Evolutionary conservation across 768 basidiomycete genomes (phyloP).

Genomic region (Hysterangium stoloniferum): DNA sequence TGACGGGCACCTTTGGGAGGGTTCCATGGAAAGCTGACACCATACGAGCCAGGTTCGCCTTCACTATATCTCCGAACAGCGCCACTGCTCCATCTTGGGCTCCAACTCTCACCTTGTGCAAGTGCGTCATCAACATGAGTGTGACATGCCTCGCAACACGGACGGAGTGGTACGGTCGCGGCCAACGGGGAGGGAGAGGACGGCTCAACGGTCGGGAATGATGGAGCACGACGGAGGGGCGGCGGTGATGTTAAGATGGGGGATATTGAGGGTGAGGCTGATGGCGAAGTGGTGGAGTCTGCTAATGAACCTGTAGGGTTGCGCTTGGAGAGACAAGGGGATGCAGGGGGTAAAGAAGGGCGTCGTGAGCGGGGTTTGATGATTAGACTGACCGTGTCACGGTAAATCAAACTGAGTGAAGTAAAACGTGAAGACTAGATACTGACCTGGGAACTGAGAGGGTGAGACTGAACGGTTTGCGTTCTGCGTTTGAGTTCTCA

Average conservation of each 20-base stretch:
- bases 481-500: background rate
- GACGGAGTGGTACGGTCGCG: slow-evolving; percentile 56
- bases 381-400: slow-evolving; percentile 20
- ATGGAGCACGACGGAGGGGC: background rate
- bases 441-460: slow-evolving; percentile 57
- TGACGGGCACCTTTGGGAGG: slow-evolving; percentile 12
- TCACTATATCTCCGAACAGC: slow-evolving; percentile 49
- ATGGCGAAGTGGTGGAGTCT: background rate
- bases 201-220: background rate
- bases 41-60: slow-evolving; percentile 16
- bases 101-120: slow-evolving; percentile 49
- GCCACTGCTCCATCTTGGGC: slow-evolving; percentile 54
- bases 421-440: slow-evolving; percentile 6
- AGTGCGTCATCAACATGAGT: slow-evolving; percentile 49
- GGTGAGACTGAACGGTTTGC: slow-evolving; percentile 37
- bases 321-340: slow-evolving; percentile 51
- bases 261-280: slow-evolving; percentile 12
- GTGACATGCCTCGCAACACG: slow-evolving; percentile 63
- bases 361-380: slow-evolving; percentile 35
- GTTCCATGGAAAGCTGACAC: slow-evolving; percentile 17
- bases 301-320: slow-evolving; percentile 6
- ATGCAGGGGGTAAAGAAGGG: slow-evolving; percentile 32
- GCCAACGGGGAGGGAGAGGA: slow-evolving; percentile 9
- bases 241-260: too few species aligned
- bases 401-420: background rate